Base-by-base conservation (phyloP, 257 asterid species). In the Rhazya stricta region DNA sequence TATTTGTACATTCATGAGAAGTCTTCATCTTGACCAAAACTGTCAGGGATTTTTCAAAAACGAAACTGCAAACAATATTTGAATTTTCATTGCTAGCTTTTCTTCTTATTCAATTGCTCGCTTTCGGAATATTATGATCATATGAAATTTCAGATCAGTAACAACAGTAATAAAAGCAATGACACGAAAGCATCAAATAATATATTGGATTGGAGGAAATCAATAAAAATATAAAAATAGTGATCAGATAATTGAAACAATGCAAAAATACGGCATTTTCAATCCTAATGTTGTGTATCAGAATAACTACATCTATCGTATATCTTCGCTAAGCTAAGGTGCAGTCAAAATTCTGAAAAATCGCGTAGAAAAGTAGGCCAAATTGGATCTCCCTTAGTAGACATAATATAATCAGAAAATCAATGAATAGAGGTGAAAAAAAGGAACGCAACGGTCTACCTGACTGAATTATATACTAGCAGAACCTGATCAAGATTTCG, bases 71-170 rank as follows among this genome's bases (percentile, higher is more conserved):
- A 30, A 13, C 53, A 9, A 25, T 27, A 50, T 32, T 11, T 9
- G 56, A 39, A n/a, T 57, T 63, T 67, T 13, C 46, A 30, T 9
- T 56, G 45, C 37, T 74, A 37, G 43, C 15, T 21, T 10, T 30
- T 65, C 48, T 37, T 21, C 30, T 4, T 10, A 36, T 65, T 65
- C 30, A 65, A 63, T 32, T 19, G 48, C n/a, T n/a, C n/a, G n/a
- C 9, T 27, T 19, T 21, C 43, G 36, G 34, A 36, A 39, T n/a
- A 48, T 34, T 30, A 16, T 4, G 70, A 70, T 70, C 41, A 67
- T 23, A 76, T 16, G 53, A 6, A 39, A 58, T 51, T 75, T 57
- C 66, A 37, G 58, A 67, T 66, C 57, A 67, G 39, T 23, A 48
- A 15, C 15, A 53, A 37, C 46, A 23, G 12, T 54, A 36, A 27